phyloP scores from a whole-genome alignment of 2,329 filamentous ascomycete species.

The Paraphoma chrysanthemicola region DNA sequence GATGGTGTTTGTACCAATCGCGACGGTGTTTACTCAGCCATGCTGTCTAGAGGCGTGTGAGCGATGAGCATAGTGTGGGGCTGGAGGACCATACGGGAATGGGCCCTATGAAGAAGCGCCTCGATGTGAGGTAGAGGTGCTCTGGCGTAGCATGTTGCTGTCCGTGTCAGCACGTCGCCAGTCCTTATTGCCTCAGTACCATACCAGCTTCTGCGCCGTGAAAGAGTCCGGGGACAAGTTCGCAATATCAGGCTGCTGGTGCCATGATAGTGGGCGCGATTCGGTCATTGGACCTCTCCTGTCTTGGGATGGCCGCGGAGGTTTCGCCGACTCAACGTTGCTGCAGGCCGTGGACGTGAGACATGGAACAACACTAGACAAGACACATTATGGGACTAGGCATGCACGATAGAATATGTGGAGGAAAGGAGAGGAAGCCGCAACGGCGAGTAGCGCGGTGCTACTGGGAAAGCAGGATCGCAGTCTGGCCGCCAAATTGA shows the following conservation, averaged over 20 bases:
- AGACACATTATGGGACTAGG: constrained; percentile 17
- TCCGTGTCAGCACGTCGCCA: constrained; percentile 12
- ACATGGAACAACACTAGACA: constrained; percentile 19
- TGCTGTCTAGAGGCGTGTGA: constrained; percentile 52
- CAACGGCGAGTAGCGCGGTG: constrained; percentile 16
- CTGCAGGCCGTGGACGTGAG: constrained; percentile 9
- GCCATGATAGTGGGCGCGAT: constrained; percentile 40
- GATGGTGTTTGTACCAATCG: constrained; percentile 65
- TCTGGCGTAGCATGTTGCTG: constrained; percentile 67
- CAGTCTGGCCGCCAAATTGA: constrained; percentile 15
- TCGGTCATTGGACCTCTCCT: constrained; percentile 36
- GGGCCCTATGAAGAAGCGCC: constrained; percentile 70
- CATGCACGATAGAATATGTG: constrained; percentile 7
- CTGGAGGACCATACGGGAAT: constrained; percentile 55
- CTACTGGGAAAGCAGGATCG: constrained; percentile 21
- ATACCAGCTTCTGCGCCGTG: constrained; percentile 62
- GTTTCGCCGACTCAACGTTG: constrained; percentile 17
- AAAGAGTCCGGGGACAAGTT: constrained; percentile 58
- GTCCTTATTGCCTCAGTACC: too few species aligned
- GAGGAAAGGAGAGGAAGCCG: constrained; percentile 23
- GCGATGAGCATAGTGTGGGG: constrained; percentile 8
- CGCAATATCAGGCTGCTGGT: constrained; percentile 38
- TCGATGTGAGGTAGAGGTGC: constrained; percentile 67
- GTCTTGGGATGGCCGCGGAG: constrained; percentile 18
- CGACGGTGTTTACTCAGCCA: constrained; percentile 70